phyloP scores from a whole-genome alignment of 768 basidiomycete genomes.

The Suillus sp. region DNA sequence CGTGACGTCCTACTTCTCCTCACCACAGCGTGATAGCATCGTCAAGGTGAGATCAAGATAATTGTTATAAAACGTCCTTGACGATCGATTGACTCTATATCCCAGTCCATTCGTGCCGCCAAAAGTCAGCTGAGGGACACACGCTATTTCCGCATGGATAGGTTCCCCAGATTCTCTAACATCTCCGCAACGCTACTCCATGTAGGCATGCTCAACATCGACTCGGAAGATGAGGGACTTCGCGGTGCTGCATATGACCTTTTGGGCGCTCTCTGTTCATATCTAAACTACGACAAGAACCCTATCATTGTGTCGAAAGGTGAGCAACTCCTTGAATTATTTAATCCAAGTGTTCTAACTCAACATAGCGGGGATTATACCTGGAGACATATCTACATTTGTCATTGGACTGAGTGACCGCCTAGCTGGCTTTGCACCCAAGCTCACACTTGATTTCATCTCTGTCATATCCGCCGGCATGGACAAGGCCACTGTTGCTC shows the following conservation, averaged over 20 bases:
- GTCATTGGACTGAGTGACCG: slow-evolving; percentile 69
- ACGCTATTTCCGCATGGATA: slow-evolving; percentile 53
- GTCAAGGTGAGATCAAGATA: slow-evolving; percentile 56
- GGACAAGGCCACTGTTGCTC: slow-evolving; percentile 45
- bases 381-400: slow-evolving; percentile 64
- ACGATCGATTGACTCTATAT: slow-evolving; percentile 10
- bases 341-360: slow-evolving; percentile 12
- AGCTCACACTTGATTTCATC: slow-evolving; percentile 85
- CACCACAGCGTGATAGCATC: slow-evolving; percentile 65
- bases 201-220: slow-evolving; percentile 79
- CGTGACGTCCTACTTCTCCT: slow-evolving; percentile 75
- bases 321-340: slow-evolving; percentile 31
- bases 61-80: background rate
- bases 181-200: slow-evolving; percentile 87
- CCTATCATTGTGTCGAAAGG: slow-evolving; percentile 73
- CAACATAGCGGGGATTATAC: slow-evolving; percentile 63
- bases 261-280: slow-evolving; percentile 72
- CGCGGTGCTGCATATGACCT: slow-evolving; percentile 80
- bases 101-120: slow-evolving; percentile 70
- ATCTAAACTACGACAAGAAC: slow-evolving; percentile 75
- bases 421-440: slow-evolving; percentile 72
- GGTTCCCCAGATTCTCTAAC: slow-evolving; percentile 79
- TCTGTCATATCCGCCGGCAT: slow-evolving; percentile 79
- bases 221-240: slow-evolving; percentile 73
- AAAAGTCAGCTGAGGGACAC: slow-evolving; percentile 68